Evolutionary conservation across 2,329 filamentous ascomycete genomes (phyloP).

Genomic region (Colletotrichum sp.): DNA sequence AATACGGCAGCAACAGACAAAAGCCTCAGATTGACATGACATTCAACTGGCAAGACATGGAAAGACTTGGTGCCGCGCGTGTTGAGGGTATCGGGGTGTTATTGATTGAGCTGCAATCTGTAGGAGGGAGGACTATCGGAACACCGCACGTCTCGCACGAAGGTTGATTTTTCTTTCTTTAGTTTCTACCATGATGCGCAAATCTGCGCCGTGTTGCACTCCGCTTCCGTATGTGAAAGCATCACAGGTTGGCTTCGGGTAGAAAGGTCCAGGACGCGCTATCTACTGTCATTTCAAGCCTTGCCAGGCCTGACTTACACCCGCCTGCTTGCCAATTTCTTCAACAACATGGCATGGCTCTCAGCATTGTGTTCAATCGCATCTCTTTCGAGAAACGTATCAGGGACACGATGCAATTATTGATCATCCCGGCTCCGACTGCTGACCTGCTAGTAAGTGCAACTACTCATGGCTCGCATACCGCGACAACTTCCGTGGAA

Average conservation of each 20-base stretch:
- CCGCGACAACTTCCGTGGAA: neutral
- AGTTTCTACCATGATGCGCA: neutral
- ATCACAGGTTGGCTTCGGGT: neutral
- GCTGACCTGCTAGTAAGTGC: neutral
- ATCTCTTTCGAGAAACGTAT: neutral
- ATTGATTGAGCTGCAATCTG: neutral
- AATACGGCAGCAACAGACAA: neutral
- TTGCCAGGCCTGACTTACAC: neutral
- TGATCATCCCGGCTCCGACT: neutral
- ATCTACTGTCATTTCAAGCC: neutral
- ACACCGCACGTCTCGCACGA: neutral
- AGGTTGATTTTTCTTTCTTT: neutral
- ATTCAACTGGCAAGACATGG: neutral
- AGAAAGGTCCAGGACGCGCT: neutral
- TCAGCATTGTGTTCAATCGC: neutral
- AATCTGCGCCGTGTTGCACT: neutral
- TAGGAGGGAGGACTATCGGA: neutral
- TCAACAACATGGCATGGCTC: neutral
- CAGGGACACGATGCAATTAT: neutral
- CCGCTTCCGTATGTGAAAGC: neutral
- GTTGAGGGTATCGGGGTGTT: neutral
- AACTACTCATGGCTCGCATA: neutral
- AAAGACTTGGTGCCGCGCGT: neutral
- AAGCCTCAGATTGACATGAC: neutral
- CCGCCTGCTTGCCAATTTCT: neutral